Evolutionary conservation across 495 filamentous ascomycete genomes (phyloP).

Genomic region (Aspergillus biplanus): DNA sequence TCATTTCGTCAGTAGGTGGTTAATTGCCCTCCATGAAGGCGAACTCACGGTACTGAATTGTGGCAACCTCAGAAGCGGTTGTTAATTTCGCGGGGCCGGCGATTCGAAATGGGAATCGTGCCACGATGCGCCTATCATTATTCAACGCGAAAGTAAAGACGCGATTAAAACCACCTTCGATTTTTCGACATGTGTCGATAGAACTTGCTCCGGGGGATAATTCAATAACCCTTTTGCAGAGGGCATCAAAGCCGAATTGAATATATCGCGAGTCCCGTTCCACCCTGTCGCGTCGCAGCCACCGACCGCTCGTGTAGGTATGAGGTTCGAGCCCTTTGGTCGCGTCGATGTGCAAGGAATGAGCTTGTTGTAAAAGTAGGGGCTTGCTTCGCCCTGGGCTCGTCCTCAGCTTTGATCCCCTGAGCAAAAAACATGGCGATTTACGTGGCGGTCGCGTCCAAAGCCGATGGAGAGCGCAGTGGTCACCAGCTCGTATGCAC

Average conservation of each 20-base stretch:
- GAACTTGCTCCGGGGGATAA: constrained; percentile 32
- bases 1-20: constrained; percentile 12
- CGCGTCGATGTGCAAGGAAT: too few relatives aligned
- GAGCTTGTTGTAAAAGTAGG: too few relatives aligned
- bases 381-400: too few relatives aligned
- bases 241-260: constrained; percentile 40
- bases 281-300: constrained; percentile 40
- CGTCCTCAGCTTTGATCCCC: too few relatives aligned
- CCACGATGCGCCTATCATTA: constrained; percentile 38
- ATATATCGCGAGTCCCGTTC: constrained; percentile 39
- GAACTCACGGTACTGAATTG: constrained; percentile 41
- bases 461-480: too few relatives aligned
- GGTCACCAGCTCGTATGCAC: too few relatives aligned
- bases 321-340: constrained; percentile 28
- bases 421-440: too few relatives aligned
- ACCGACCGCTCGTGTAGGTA: constrained; percentile 45
- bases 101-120: constrained; percentile 39
- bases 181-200: constrained; percentile 36
- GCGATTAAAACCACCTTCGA: constrained; percentile 48
- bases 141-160: constrained; percentile 47
- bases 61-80: constrained; percentile 48
- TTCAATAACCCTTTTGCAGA: constrained; percentile 38
- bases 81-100: constrained; percentile 38
- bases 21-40: background rate
- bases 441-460: too few relatives aligned